Conservation (phyloP, 2,329 filamentous ascomycete genomes). For the Rugonectria rugulosa region DNA sequence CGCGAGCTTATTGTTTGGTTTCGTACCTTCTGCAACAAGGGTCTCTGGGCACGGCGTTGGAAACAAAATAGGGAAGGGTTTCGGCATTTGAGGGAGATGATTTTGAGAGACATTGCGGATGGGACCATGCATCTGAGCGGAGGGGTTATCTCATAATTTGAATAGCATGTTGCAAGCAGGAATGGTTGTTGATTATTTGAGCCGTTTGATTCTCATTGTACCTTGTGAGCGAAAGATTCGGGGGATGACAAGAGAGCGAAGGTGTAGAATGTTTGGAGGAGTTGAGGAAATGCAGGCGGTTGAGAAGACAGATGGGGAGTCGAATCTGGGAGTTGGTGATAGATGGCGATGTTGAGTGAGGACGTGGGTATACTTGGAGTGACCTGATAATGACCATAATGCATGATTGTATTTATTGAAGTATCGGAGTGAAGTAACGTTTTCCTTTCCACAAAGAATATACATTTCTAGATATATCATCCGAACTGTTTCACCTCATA, state of each 20-base stretch:
- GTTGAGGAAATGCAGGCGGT: not conserved
- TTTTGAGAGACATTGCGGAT: slow-evolving; percentile 2
- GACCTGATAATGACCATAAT: not conserved
- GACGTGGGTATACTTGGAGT: not conserved
- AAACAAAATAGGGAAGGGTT: slow-evolving; percentile 18
- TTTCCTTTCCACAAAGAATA: not conserved
- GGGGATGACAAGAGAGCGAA: not conserved
- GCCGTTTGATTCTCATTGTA: too few relatives aligned
- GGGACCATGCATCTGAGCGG: slow-evolving; percentile 7
- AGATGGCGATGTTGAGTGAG: not conserved
- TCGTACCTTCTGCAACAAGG: not conserved
- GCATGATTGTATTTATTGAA: not conserved
- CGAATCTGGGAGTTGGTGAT: not conserved
- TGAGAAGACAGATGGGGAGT: not conserved
- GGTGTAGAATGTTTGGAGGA: slow-evolving; percentile 6
- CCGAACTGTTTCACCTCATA: not conserved
- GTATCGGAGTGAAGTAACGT: not conserved
- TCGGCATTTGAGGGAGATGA: not conserved
- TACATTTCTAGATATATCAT: not conserved
- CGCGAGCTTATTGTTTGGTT: not conserved
- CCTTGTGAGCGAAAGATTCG: too few relatives aligned
- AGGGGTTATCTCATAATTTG: slow-evolving; percentile 26
- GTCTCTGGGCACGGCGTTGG: slow-evolving; percentile 21
- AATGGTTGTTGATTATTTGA: not conserved
- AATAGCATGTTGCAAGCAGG: slow-evolving; percentile 15